phyloP scores from a whole-genome alignment of 768 basidiomycete genomes.

The Brasilioporus rufonigricans region DNA sequence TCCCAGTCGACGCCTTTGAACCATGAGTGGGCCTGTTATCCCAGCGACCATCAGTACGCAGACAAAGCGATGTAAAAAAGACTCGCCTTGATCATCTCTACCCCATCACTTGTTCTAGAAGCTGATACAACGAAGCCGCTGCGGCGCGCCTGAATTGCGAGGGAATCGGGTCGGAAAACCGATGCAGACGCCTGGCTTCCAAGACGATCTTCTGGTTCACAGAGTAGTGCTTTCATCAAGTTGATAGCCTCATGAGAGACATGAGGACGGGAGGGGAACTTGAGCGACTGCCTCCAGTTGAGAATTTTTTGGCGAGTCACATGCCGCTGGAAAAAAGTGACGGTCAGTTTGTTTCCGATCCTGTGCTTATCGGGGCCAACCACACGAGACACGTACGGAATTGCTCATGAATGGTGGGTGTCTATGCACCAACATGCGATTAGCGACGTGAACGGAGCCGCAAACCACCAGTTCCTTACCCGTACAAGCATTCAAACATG shows the following conservation, averaged over 20 bases:
- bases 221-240: conserved; percentile 85
- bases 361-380: conserved; percentile 20
- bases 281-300: conserved; percentile 88
- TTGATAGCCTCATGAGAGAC: conserved; percentile 86
- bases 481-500: conserved; percentile 93
- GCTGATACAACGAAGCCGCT: conserved; percentile 64
- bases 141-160: conserved; percentile 70
- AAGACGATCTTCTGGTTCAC: conserved; percentile 93
- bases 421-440: conserved; percentile 39
- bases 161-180: conserved; percentile 71
- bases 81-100: conserved; percentile 80
- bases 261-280: conserved; percentile 80
- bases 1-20: conserved; percentile 90
- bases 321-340: conserved; percentile 59
- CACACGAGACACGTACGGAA: conserved; percentile 53
- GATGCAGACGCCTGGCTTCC: conserved; percentile 71
- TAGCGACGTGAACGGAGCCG: conserved; percentile 26
- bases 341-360: conserved; percentile 16
- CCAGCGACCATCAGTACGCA: conserved; percentile 15
- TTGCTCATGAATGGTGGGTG: conserved; percentile 96
- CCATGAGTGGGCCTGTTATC: conserved; percentile 75
- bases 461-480: conserved; percentile 48
- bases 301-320: conserved; percentile 96
- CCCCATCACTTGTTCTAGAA: conserved; percentile 71
- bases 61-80: conserved; percentile 16